Conservation (phyloP, 1,284 basidiomycete species). For the Tilletia setariae region DNA sequence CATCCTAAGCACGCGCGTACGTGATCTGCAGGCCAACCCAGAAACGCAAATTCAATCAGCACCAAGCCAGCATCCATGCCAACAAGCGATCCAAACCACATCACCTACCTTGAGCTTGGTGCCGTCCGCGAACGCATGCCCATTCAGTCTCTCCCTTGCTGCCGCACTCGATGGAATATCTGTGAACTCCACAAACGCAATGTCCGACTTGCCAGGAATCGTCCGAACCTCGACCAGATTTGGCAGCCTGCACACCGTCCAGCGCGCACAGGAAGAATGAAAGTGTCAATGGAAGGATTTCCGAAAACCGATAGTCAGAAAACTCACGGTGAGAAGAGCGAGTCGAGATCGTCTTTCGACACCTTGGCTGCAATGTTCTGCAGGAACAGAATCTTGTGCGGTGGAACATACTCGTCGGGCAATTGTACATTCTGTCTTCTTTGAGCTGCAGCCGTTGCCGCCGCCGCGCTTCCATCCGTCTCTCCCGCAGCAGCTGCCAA, state of each 20-base stretch:
- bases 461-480: constrained; percentile 25
- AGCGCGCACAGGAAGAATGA: background rate
- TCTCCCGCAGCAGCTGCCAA: constrained; percentile 29
- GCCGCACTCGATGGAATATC: constrained; percentile 40
- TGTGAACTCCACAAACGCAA: constrained; percentile 51
- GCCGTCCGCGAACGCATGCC: constrained; percentile 41
- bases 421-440: constrained; percentile 57
- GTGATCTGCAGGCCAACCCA: background rate
- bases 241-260: background rate
- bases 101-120: constrained; percentile 45
- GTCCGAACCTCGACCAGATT: constrained; percentile 39
- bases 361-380: constrained; percentile 60
- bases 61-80: background rate
- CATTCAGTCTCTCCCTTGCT: constrained; percentile 49
- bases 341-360: constrained; percentile 39
- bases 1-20: background rate
- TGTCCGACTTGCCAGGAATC: constrained; percentile 48
- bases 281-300: too few relatives aligned
- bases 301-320: too few relatives aligned
- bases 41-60: background rate
- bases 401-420: constrained; percentile 98
- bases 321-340: constrained; percentile 42
- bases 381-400: constrained; percentile 97
- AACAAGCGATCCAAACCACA: background rate
- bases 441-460: constrained; percentile 6